Base-by-base conservation (phyloP, 768 basidiomycete genomes). In the Terana coerulea region DNA sequence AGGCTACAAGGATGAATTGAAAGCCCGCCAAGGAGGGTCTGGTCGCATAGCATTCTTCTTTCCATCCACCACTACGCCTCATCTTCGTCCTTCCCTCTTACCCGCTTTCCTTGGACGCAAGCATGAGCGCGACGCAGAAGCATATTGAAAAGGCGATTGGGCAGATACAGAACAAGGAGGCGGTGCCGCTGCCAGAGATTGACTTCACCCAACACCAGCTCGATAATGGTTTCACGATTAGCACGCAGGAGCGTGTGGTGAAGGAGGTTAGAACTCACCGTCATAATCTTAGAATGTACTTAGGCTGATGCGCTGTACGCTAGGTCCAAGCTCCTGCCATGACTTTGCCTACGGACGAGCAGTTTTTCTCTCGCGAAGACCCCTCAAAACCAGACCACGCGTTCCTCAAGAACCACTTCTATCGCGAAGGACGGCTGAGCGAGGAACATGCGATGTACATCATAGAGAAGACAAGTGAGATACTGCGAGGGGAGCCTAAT, bases 261-360 rank as follows among this genome's bases (percentile, higher is more conserved):
- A 98, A 98, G 71, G 95, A 98, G 73, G 94, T 95, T 59, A 59
- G 84, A 70, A 42, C 41, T 45, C 49, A 51, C 55, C 46, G 22
- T 33, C 22, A 34, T 3, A 17, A 5, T n/a, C n/a, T 28, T n/a
- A n/a, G n/a, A n/a, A n/a, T n/a, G n/a, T n/a, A n/a, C n/a, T n/a
- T 29, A 22, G 5, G 10, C 47, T 40, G 15, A 46, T 24, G 8
- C 15, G 3, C 5, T 14, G n/a, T 15, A 24, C 12, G 24, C 25
- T 33, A 97, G 94, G 94, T 98, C 7, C 97, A 98, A 84, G 95
- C 97, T 22, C 95, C 97, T 22, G 95, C 97, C 43, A 95, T 95
- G 85, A 75, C 74, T 59, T 80, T 86, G 53, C 97, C 97, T 1
- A 94, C 95, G 1, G 83, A 89, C 59, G 90, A 89, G 59, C 92